phyloP scores from a whole-genome alignment of 2,329 filamentous ascomycete genomes.

The Calonectria crousiana region DNA sequence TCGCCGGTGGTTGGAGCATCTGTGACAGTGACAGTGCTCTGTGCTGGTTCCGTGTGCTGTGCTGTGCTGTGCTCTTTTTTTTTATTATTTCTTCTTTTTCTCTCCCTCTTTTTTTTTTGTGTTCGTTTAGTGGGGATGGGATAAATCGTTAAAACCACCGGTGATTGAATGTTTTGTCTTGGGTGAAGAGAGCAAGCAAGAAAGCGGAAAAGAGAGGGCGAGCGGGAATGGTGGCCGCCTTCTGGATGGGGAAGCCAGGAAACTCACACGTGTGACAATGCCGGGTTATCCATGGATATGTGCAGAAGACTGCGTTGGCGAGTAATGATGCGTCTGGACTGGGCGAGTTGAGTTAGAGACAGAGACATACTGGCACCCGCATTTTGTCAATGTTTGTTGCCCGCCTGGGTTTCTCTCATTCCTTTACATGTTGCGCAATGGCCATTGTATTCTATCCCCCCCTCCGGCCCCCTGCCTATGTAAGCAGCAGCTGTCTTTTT shows the following conservation, averaged over 20 bases:
- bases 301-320: not conserved
- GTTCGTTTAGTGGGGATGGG: not conserved
- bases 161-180: not conserved
- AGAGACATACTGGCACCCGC: conserved; percentile 3
- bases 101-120: not conserved
- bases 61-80: too few species aligned
- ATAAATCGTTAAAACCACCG: not conserved
- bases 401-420: not conserved
- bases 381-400: not conserved
- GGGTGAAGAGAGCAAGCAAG: not conserved
- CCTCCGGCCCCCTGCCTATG: not conserved
- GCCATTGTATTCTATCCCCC: not conserved
- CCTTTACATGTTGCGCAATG: not conserved
- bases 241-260: conserved; percentile 22
- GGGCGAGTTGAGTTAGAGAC: conserved; percentile 4
- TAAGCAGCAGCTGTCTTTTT: not conserved
- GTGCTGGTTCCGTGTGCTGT: not conserved
- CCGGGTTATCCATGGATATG: conserved; percentile 19
- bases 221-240: not conserved
- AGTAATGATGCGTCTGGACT: conserved; percentile 1
- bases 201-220: not conserved
- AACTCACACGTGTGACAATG: conserved; percentile 28
- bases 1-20: conserved; percentile 7
- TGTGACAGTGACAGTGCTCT: conserved; percentile 2
- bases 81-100: not conserved